phyloP scores from a whole-genome alignment of 2,329 filamentous ascomycete genomes.

The Arthrocladium fulminans region DNA sequence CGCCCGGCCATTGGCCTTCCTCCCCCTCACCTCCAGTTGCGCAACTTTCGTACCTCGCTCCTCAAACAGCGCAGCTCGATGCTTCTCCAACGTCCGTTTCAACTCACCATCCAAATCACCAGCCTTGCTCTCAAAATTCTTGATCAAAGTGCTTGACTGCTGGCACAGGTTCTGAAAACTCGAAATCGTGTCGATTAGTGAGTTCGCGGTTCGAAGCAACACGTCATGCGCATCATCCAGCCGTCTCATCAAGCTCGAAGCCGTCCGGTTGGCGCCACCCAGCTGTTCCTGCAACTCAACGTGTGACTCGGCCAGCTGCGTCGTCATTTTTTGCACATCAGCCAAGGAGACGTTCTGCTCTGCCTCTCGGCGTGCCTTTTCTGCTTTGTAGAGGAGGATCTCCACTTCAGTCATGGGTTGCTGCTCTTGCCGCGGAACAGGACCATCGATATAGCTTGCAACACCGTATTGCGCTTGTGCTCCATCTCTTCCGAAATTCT shows the following conservation, averaged over 20 bases:
- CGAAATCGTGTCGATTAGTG: slow-evolving; percentile 7
- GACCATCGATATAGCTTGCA: not conserved
- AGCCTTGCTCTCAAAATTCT: slow-evolving; percentile 5
- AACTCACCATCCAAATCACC: not conserved
- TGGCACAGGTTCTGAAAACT: slow-evolving; percentile 5
- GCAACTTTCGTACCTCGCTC: not conserved
- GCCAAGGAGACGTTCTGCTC: slow-evolving; percentile 3
- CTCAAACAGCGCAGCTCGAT: not conserved
- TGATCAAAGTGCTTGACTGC: not conserved
- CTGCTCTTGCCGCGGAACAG: not conserved
- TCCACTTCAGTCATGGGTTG: slow-evolving; percentile 6
- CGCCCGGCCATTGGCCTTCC: slow-evolving; percentile 1
- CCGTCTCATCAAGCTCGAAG: slow-evolving; percentile 4
- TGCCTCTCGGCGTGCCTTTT: slow-evolving; percentile 1
- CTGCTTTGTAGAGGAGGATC: slow-evolving; percentile 5
- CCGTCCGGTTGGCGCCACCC: not conserved
- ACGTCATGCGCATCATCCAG: slow-evolving; percentile 7
- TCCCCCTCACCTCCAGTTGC: not conserved
- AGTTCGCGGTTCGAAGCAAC: not conserved
- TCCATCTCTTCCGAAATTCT: not conserved
- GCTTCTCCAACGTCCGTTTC: not conserved
- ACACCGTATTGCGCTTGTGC: not conserved
- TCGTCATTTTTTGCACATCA: slow-evolving; percentile 3
- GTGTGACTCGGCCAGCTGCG: slow-evolving; percentile 6
- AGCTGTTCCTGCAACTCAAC: slow-evolving; percentile 3